Conservation (phyloP, 805 yeast species). For the Ogataea nonfermentans region DNA sequence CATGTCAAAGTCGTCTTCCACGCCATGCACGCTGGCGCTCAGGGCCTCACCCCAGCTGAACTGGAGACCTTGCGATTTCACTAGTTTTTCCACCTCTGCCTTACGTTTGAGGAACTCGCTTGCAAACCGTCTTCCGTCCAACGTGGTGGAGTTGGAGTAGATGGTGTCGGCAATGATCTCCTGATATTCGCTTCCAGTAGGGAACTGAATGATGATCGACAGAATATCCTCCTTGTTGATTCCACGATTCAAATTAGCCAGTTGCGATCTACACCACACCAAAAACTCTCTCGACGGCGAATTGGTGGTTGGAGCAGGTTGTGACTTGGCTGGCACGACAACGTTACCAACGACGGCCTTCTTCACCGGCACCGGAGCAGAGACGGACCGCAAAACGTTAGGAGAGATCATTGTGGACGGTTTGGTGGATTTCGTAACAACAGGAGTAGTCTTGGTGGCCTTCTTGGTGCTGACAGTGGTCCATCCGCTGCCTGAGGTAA, state of each 20-base stretch:
- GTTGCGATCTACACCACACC: conserved; percentile 67
- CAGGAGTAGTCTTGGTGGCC: conserved; percentile 28
- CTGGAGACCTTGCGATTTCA: conserved; percentile 40
- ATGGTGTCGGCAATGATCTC: conserved; percentile 92
- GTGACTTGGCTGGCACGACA: conserved; percentile 5
- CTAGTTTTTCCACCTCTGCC: conserved; percentile 60
- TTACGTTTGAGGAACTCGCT: conserved; percentile 82
- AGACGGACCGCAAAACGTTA: conserved; percentile 38
- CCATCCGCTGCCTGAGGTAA: conserved; percentile 28
- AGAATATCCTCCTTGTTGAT: conserved; percentile 78
- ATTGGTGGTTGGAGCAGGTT: conserved; percentile 1
- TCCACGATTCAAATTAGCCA: conserved; percentile 66
- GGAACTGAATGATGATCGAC: conserved; percentile 76
- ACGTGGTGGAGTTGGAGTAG: conserved; percentile 79
- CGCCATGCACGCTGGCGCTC: conserved; percentile 20
- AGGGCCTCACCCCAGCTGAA: conserved; percentile 72
- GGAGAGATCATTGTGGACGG: conserved; percentile 30
- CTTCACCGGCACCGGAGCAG: conserved; percentile 26
- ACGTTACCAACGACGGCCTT: conserved; percentile 9
- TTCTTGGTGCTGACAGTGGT: conserved; percentile 42
- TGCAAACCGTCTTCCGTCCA: conserved; percentile 96
- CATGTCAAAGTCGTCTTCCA: conserved; percentile 52
- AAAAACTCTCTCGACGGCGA: conserved; percentile 61
- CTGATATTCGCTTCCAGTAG: conserved; percentile 67
- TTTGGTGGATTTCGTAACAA: conserved; percentile 18